A percentile compares a stretch with the other conserved stretches of the same genome.
These are phyloP conservation scores for Kwoniella dendrophila DNA, from an alignment of 768 basidiomycete genomes.

Conservation along the genomic window DNA sequence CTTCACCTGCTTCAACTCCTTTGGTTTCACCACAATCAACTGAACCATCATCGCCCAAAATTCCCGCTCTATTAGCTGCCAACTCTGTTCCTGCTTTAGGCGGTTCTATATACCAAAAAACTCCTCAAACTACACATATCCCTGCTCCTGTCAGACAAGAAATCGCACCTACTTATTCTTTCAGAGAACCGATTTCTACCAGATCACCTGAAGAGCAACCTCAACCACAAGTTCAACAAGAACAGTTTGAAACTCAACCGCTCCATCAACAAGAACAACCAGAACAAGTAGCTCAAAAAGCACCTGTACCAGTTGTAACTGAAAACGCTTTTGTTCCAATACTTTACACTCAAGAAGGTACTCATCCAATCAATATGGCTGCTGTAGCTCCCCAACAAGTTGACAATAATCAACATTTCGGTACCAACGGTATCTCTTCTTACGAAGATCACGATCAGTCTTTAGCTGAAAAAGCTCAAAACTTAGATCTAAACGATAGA, in stretches of 20 bases:
- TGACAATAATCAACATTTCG: constrained; percentile 5
- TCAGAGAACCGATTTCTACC: too few relatives aligned
- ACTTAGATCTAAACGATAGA: constrained; percentile 19
- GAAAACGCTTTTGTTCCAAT: constrained; percentile 22
- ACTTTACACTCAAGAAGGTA: constrained; percentile 23
- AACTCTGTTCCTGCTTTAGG: constrained; percentile 12
- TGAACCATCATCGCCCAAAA: constrained; percentile 33
- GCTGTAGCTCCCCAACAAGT: constrained; percentile 7
- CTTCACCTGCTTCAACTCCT: constrained; percentile 15
- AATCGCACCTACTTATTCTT: too few relatives aligned
- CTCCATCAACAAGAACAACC: neutral
- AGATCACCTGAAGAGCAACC: neutral
- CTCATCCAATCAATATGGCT: constrained; percentile 23
- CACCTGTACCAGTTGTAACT: constrained; percentile 7
- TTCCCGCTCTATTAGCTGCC: constrained; percentile 15
- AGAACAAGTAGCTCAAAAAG: neutral
- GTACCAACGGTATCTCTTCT: neutral
- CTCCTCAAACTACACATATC: neutral
- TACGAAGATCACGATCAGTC: constrained; percentile 16
- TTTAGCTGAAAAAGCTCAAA: constrained; percentile 14
- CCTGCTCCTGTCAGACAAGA: neutral
- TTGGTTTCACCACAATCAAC: constrained; percentile 31
- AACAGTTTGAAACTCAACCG: neutral
- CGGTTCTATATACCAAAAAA: constrained; percentile 1
- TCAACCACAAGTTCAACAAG: neutral